Percentiles rank a stretch among this genome's conserved stretches.
These are phyloP conservation scores for Melanogaster broomeanus DNA, from an alignment of 768 basidiomycete genomes.

Conservation along the genomic window DNA sequence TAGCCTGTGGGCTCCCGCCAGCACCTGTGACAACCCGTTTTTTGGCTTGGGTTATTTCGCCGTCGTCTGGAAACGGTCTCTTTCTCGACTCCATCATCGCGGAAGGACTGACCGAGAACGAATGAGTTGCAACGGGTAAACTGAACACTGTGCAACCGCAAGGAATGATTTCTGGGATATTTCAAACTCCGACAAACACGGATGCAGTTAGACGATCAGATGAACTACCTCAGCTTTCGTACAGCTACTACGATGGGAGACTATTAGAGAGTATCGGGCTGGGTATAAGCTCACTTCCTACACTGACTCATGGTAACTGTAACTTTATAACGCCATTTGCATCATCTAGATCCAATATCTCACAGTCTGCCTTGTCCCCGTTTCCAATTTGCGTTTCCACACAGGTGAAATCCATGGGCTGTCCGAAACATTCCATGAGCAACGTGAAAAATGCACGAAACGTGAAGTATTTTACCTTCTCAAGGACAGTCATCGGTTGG, in stretches of 20 bases:
- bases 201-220: too few relatives aligned
- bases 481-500: constrained; percentile 88
- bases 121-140: constrained; percentile 7
- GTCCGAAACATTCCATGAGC: constrained; percentile 19
- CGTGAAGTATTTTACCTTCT: constrained; percentile 48
- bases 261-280: too few relatives aligned
- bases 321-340: constrained; percentile 34
- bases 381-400: constrained; percentile 93
- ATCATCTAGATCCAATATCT: constrained; percentile 63
- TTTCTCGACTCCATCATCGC: constrained; percentile 59
- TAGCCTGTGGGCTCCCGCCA: constrained; percentile 55
- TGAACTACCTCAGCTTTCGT: too few relatives aligned
- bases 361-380: constrained; percentile 78
- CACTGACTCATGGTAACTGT: constrained; percentile 13
- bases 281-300: not conserved
- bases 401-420: constrained; percentile 83
- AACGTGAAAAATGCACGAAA: not conserved
- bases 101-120: constrained; percentile 15
- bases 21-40: constrained; percentile 54
- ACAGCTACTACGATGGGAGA: too few relatives aligned
- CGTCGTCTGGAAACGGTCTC: constrained; percentile 55
- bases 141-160: constrained; percentile 8
- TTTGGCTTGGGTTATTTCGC: constrained; percentile 49
- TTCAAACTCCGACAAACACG: constrained; percentile 36
- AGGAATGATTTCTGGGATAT: constrained; percentile 9